Evolutionary conservation across 2,329 filamentous ascomycete species (phyloP).

Genomic region (Arthroderma uncinatum): DNA sequence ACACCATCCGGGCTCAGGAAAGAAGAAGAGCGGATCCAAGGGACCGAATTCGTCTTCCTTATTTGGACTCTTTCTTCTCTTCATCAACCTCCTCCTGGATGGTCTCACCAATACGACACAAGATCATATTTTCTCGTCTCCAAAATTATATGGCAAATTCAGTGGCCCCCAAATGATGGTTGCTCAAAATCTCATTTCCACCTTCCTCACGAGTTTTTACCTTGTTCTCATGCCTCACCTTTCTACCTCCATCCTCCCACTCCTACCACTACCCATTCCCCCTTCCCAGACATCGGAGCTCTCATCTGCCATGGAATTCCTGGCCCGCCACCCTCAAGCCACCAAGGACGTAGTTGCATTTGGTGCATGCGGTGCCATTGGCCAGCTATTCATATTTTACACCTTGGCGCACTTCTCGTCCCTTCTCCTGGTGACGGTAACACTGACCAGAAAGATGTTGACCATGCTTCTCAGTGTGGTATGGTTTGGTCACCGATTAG

Average conservation of each 20-base stretch:
- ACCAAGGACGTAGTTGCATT: constrained; percentile 85
- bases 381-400: constrained; percentile 96
- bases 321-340: constrained; percentile 66
- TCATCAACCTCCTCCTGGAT: constrained; percentile 87
- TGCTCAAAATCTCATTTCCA: constrained; percentile 83
- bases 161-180: constrained; percentile 99
- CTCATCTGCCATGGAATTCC: constrained; percentile 64
- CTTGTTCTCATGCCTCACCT: constrained; percentile 69
- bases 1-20: constrained; percentile 56
- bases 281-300: constrained; percentile 62
- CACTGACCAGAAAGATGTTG: constrained; percentile 96
- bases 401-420: constrained; percentile 87
- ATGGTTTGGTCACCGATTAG: constrained; percentile 82
- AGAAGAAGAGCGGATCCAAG: constrained; percentile 40
- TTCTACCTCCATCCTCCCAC: constrained; percentile 53
- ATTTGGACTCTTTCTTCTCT: constrained; percentile 65
- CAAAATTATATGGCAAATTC: constrained; percentile 58
- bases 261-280: constrained; percentile 52
- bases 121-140: constrained; percentile 74
- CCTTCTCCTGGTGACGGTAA: constrained; percentile 86
- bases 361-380: constrained; percentile 77
- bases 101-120: constrained; percentile 94
- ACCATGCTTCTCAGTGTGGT: constrained; percentile 96
- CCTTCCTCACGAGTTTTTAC: constrained; percentile 63
- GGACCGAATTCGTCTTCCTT: constrained; percentile 53